These are phyloP conservation scores for Trichoderma gracile DNA, from an alignment of 2,329 filamentous ascomycete species.

Conservation along the genomic window DNA sequence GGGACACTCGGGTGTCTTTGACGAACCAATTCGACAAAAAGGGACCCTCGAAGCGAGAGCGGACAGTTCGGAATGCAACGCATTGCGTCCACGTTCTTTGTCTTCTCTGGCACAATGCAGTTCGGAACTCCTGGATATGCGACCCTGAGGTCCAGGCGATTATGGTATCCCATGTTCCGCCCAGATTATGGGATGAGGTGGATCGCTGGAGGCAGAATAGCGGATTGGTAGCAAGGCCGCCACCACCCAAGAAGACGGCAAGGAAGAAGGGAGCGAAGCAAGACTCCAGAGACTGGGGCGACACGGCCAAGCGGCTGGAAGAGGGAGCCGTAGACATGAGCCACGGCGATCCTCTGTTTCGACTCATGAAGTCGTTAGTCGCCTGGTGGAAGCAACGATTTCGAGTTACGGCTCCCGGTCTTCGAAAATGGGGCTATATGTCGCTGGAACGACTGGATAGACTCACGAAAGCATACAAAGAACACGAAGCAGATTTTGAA, in stretches of 20 bases:
- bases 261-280: constrained; percentile 39
- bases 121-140: constrained; percentile 82
- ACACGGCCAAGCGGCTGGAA: constrained; percentile 67
- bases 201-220: constrained; percentile 71
- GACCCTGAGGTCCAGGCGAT: constrained; percentile 74
- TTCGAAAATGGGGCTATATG: constrained; percentile 91
- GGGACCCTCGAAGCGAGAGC: constrained; percentile 81
- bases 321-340: constrained; percentile 74
- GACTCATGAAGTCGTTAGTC: constrained; percentile 72
- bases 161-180: constrained; percentile 71
- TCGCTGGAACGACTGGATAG: constrained; percentile 71
- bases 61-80: constrained; percentile 72
- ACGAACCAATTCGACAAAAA: constrained; percentile 69
- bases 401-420: constrained; percentile 69
- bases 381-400: constrained; percentile 90
- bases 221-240: constrained; percentile 51
- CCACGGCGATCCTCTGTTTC: constrained; percentile 76
- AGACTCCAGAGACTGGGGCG: constrained; percentile 64
- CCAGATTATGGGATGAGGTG: constrained; percentile 68
- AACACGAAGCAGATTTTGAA: constrained; percentile 60
- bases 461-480: constrained; percentile 69
- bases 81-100: constrained; percentile 89
- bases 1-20: constrained; percentile 60
- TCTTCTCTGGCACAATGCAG: constrained; percentile 84
- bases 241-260: constrained; percentile 36